These are phyloP conservation scores for Citrus medica DNA, from an alignment of 345 rosid genomes.

Conservation along the genomic window DNA sequence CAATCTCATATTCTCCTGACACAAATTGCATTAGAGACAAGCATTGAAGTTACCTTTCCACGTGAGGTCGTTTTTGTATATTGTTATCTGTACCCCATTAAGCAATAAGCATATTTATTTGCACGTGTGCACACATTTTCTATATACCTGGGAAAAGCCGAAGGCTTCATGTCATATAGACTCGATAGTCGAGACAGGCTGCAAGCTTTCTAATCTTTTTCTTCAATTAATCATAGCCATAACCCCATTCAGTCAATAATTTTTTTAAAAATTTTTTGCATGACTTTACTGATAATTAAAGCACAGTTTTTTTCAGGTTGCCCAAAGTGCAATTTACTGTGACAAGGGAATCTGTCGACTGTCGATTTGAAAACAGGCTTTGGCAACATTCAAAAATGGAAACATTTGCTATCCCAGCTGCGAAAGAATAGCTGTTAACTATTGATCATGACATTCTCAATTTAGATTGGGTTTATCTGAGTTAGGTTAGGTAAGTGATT, in stretches of 20 bases:
- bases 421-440: not conserved
- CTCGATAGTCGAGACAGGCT: constrained; percentile 20
- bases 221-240: constrained; percentile 9
- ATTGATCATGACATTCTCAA: constrained; percentile 4
- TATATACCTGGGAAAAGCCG: constrained; percentile 25
- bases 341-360: constrained; percentile 3
- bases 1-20: constrained; percentile 42
- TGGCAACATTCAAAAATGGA: not conserved
- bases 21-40: constrained; percentile 42
- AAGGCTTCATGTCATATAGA: not conserved
- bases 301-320: not conserved
- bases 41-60: constrained; percentile 37
- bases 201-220: constrained; percentile 7
- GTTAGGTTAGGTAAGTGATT: not conserved
- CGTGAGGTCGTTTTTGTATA: constrained; percentile 38
- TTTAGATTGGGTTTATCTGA: not conserved
- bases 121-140: constrained; percentile 46
- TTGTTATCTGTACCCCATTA: constrained; percentile 13
- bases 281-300: not conserved
- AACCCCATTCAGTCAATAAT: constrained; percentile 1
- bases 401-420: not conserved
- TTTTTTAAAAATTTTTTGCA: not conserved
- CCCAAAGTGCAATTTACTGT: not conserved
- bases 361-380: not conserved
- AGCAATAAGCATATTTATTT: constrained; percentile 11